These are phyloP conservation scores for Hypsizygus marmoreus DNA, from an alignment of 768 basidiomycete species.

Conservation along the genomic window DNA sequence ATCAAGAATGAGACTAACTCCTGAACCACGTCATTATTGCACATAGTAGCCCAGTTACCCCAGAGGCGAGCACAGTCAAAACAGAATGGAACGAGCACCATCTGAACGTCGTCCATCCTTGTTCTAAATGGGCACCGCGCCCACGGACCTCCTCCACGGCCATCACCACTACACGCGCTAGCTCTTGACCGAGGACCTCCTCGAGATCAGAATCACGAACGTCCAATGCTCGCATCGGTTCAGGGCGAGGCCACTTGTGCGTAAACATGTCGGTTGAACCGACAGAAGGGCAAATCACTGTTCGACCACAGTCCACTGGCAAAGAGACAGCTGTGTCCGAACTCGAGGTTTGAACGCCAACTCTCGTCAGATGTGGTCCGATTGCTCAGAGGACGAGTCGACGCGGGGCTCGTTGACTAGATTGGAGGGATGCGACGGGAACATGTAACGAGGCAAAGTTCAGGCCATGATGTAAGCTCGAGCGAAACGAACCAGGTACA, in stretches of 20 bases:
- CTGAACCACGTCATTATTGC: slow-evolving; percentile 62
- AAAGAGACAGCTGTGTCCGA: slow-evolving; percentile 30
- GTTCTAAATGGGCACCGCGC: slow-evolving; percentile 37
- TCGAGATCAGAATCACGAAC: slow-evolving; percentile 2
- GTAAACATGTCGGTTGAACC: slow-evolving; percentile 47
- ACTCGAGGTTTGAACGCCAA: slow-evolving; percentile 19
- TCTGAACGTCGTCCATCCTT: slow-evolving; percentile 64
- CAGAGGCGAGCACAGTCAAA: slow-evolving; percentile 54
- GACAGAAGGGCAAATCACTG: too few species aligned
- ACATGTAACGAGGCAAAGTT: slow-evolving; percentile 18
- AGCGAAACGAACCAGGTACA: slow-evolving; percentile 10
- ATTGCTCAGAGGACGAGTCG: slow-evolving; percentile 15
- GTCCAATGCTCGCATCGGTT: slow-evolving; percentile 25
- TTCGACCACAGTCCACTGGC: too few species aligned
- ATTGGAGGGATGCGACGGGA: slow-evolving; percentile 10
- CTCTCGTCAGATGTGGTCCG: slow-evolving; percentile 19
- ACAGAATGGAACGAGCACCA: slow-evolving; percentile 62
- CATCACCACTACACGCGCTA: slow-evolving; percentile 23
- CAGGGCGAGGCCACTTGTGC: slow-evolving; percentile 52
- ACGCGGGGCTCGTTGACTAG: not conserved
- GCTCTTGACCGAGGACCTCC: slow-evolving; percentile 1
- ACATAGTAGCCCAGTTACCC: slow-evolving; percentile 49
- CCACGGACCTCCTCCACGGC: slow-evolving; percentile 40
- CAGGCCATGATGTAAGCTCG: slow-evolving; percentile 17
- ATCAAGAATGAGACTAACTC: slow-evolving; percentile 35